Percentiles rank a stretch among this genome's conserved stretches.
Evolutionary conservation across 768 basidiomycete species (phyloP).

Genomic region (Pleurotus djamor): DNA sequence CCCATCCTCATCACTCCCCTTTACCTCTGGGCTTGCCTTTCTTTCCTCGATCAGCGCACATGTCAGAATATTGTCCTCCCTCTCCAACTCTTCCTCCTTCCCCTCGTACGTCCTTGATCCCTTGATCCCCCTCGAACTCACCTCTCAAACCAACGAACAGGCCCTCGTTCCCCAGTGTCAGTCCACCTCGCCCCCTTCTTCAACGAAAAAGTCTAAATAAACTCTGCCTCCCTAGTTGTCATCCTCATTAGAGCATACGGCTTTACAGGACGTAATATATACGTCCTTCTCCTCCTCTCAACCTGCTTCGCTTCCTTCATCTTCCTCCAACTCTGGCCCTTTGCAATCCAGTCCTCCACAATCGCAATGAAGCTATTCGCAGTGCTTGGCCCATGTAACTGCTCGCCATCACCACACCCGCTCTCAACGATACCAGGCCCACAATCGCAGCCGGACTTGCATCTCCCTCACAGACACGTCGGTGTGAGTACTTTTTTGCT

Average conservation of each 20-base stretch:
- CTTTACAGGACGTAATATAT: constrained; percentile 19
- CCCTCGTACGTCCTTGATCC: constrained; percentile 14
- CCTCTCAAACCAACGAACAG: not conserved
- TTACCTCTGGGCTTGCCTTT: constrained; percentile 21
- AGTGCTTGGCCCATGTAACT: not conserved
- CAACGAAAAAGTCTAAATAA: not conserved
- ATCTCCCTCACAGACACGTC: not conserved
- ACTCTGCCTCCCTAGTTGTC: constrained; percentile 16
- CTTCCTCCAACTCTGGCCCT: constrained; percentile 18
- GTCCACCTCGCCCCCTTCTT: not conserved
- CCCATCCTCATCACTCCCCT: constrained; percentile 20
- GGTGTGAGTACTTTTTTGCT: not conserved
- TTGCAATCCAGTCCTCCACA: constrained; percentile 12
- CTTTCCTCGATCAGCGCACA: constrained; percentile 13
- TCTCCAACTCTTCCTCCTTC: constrained; percentile 18
- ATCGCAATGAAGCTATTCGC: constrained; percentile 7
- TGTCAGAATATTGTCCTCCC: constrained; percentile 16
- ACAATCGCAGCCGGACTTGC: no score
- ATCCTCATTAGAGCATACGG: constrained; percentile 23
- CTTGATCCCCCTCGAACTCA: not conserved
- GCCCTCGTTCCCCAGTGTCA: constrained; percentile 4
- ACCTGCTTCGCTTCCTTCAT: constrained; percentile 13
- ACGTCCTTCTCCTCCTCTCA: constrained; percentile 11
- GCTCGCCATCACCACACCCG: not conserved
- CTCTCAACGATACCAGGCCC: no score